Evolutionary conservation across 2,329 filamentous ascomycete genomes (phyloP), one percentile per base, ranked within the genome.

Genomic region (Penicillium sp.): DNA sequence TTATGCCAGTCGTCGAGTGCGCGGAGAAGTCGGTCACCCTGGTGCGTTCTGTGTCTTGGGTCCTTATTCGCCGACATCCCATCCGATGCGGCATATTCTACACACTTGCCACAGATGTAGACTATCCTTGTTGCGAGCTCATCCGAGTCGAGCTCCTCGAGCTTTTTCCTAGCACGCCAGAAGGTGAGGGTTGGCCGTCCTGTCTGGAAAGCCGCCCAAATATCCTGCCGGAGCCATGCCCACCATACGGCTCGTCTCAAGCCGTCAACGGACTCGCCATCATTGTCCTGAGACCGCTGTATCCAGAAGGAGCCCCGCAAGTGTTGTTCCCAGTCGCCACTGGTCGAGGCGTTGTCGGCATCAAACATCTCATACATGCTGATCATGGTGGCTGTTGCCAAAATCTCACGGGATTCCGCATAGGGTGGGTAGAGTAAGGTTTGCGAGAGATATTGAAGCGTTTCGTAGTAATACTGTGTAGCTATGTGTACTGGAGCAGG

Each of bases 321-420:
- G 62, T 87, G 84, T 3, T 81, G 73, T 57, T 86, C 81, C 84
- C 84, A 86, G 41, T 75, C 78, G 67, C 80, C 65, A 21, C 77
- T 75, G 7, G 78, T 39, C 32, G 38, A 31, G 39, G n/a, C 32
- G 35, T 25, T 37, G 29, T 53, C 77, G 9, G 77, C 79, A 46
- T 84, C 81, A 29, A 86, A 77, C 83, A 86, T 86, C 68, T 86
- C 83, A 60, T 86, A 86, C 0, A 81, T 82, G n/a, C 80, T 83
- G 23, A 86, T 80, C 27, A 85, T 75, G 1, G 85, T 72, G 0
- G 82, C 79, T 1, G 82, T 86, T 0, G 80, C 80, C 32, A 85
- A 74, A 0, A 86, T 73, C 61, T 86, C 83, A 13, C 75, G 75
- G 16, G 50, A 49, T 16, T 77, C 78, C 6, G 79, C 80, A 63